Conservation (phyloP, 768 basidiomycete genomes). For the Strobilomyces confusus region DNA sequence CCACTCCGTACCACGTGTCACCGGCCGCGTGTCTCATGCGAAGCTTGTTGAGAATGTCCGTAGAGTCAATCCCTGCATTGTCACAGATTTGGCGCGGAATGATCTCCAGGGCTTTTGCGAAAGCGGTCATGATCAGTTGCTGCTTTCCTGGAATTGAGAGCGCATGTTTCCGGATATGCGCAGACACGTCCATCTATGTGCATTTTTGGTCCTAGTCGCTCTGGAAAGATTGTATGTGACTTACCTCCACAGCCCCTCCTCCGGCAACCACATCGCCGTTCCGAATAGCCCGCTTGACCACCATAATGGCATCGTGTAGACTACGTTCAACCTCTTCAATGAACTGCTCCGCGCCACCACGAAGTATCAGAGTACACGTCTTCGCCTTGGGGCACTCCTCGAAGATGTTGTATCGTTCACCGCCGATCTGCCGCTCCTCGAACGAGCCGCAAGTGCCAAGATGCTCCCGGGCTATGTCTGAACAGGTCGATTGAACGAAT, state of each 20-base stretch:
- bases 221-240: slow-evolving; percentile 1
- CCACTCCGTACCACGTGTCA: slow-evolving; percentile 89
- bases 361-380: slow-evolving; percentile 90
- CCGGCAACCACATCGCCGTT: slow-evolving; percentile 97
- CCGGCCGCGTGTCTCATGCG: slow-evolving; percentile 93
- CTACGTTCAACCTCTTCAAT: slow-evolving; percentile 97
- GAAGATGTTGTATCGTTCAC: slow-evolving; percentile 95
- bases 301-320: slow-evolving; percentile 98
- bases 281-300: slow-evolving; percentile 95
- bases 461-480: slow-evolving; percentile 86
- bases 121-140: slow-evolving; percentile 90
- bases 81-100: slow-evolving; percentile 99
- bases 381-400: slow-evolving; percentile 90
- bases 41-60: slow-evolving; percentile 94
- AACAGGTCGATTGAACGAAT: slow-evolving; percentile 90
- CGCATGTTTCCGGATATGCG: slow-evolving; percentile 88
- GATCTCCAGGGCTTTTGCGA: slow-evolving; percentile 95
- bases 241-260: slow-evolving; percentile 93
- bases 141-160: slow-evolving; percentile 93
- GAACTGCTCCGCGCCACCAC: slow-evolving; percentile 98
- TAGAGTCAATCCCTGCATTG: slow-evolving; percentile 96
- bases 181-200: slow-evolving; percentile 92
- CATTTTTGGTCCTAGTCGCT: neutral
- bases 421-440: slow-evolving; percentile 94
- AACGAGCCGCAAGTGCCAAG: slow-evolving; percentile 91